These are phyloP conservation scores for Stevia rebaudiana DNA, from an alignment of 140 eudicot genomes.

Conservation along the genomic window DNA sequence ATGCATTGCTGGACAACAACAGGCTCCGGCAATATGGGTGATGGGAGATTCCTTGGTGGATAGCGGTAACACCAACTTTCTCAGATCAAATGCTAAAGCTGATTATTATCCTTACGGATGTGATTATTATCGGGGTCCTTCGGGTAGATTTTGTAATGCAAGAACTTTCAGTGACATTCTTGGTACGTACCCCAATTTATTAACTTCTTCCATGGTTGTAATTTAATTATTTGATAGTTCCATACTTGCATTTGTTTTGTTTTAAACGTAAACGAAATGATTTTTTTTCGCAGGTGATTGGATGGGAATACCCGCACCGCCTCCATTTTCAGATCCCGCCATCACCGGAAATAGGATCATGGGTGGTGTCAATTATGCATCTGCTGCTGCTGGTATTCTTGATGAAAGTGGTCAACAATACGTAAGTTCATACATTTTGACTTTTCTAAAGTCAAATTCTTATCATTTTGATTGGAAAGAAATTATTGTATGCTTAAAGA, in stretches of 20 bases:
- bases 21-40: constrained; percentile 75
- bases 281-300: constrained; percentile 49
- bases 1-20: constrained; percentile 27
- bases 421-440: constrained; percentile 30
- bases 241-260: neutral
- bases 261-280: neutral
- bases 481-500: neutral
- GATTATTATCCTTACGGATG: constrained; percentile 77
- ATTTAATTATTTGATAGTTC: too few relatives aligned
- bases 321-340: constrained; percentile 61
- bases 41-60: constrained; percentile 91
- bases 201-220: neutral
- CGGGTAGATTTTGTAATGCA: constrained; percentile 83
- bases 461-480: neutral
- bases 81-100: constrained; percentile 57
- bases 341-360: constrained; percentile 51
- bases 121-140: constrained; percentile 51
- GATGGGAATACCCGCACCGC: constrained; percentile 60
- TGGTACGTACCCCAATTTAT: constrained; percentile 39
- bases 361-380: constrained; percentile 86
- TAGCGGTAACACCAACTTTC: constrained; percentile 75
- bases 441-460: constrained; percentile 2
- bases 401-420: constrained; percentile 80
- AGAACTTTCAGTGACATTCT: constrained; percentile 62
- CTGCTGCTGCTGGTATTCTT: constrained; percentile 85